Evolutionary conservation across 441 rosid genomes (phyloP).

Genomic region (Adansonia gregorii): DNA sequence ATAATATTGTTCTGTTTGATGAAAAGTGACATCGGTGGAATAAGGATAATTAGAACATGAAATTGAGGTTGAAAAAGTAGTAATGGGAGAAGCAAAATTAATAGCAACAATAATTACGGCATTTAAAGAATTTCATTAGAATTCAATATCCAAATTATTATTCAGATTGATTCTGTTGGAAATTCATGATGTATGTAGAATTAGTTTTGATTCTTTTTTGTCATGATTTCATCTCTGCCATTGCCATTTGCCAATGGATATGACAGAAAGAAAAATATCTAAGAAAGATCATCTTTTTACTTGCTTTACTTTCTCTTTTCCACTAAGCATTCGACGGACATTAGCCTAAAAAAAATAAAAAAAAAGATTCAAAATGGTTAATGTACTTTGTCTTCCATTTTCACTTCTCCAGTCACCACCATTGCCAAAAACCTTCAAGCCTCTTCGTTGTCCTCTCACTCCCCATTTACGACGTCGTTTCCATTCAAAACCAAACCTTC

Average conservation of each 20-base stretch:
- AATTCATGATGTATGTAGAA: not conserved
- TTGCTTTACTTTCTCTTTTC: not conserved
- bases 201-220: no score
- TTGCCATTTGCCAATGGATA: no score
- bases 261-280: not conserved
- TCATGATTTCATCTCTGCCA: not conserved
- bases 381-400: not conserved
- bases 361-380: not conserved
- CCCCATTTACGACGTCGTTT: constrained; percentile 27
- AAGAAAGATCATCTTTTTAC: not conserved
- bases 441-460: constrained; percentile 20
- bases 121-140: not conserved
- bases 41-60: no score
- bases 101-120: no score
- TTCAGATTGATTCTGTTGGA: not conserved
- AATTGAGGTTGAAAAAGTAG: no score
- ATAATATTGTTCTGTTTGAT: no score
- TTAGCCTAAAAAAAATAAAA: not conserved
- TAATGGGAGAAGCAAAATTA: no score
- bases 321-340: not conserved
- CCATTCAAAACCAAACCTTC: constrained; percentile 17
- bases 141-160: not conserved
- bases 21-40: no score
- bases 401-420: constrained; percentile 24
- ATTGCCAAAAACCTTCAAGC: constrained; percentile 15